These are phyloP conservation scores for Nannochloris sp. DNA, from an alignment of 139 green algal species.

Conservation along the genomic window DNA sequence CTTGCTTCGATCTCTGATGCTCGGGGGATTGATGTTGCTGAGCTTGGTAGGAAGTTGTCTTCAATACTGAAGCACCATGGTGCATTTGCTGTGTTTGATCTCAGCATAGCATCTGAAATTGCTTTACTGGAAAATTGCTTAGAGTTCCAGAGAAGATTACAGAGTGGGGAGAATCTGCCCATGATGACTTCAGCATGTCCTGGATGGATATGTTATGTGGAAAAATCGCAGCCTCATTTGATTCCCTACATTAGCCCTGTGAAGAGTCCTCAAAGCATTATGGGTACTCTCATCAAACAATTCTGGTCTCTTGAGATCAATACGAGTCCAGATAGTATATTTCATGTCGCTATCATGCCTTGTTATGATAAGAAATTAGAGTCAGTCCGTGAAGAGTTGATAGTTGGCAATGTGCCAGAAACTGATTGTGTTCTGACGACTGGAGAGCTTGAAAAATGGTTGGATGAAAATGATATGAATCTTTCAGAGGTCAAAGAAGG, in stretches of 20 bases:
- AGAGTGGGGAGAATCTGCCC: constrained; percentile 38
- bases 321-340: constrained; percentile 41
- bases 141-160: constrained; percentile 68
- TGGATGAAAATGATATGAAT: constrained; percentile 36
- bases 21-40: constrained; percentile 19
- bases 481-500: neutral
- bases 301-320: constrained; percentile 27
- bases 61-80: constrained; percentile 55
- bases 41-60: constrained; percentile 22
- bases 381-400: constrained; percentile 73
- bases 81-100: constrained; percentile 65
- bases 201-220: constrained; percentile 97
- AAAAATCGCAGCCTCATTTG: constrained; percentile 87
- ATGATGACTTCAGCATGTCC: constrained; percentile 86
- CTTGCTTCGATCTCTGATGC: constrained; percentile 56
- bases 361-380: constrained; percentile 99
- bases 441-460: constrained; percentile 65
- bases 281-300: constrained; percentile 84
- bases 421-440: constrained; percentile 90
- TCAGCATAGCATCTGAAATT: constrained; percentile 51
- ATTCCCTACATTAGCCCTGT: constrained; percentile 29
- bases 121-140: constrained; percentile 66
- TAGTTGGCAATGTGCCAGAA: constrained; percentile 44
- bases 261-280: constrained; percentile 83
- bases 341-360: constrained; percentile 91